phyloP scores from a whole-genome alignment of 768 basidiomycete species.

The Lactarius sp. region DNA sequence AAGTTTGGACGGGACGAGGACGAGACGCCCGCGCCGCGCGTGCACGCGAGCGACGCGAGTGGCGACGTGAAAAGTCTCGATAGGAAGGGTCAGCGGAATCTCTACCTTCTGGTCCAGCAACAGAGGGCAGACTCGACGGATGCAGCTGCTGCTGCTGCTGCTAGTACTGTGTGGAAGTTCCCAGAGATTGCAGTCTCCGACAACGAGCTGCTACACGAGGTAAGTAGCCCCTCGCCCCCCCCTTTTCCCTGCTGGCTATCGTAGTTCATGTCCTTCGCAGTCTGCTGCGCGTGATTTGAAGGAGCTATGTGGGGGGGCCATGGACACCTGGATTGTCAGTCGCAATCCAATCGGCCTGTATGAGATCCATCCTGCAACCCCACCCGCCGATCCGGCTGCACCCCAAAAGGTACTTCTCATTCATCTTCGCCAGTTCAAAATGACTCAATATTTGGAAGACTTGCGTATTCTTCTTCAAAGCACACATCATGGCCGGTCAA shows the following conservation, averaged over 20 bases:
- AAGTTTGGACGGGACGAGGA: constrained; percentile 45
- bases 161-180: constrained; percentile 63
- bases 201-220: constrained; percentile 75
- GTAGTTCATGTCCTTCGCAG: constrained; percentile 35
- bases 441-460: constrained; percentile 40
- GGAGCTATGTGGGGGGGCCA: constrained; percentile 67
- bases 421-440: neutral
- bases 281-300: constrained; percentile 69
- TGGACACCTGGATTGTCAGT: constrained; percentile 95
- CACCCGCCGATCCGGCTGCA: constrained; percentile 25
- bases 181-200: constrained; percentile 61
- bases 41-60: constrained; percentile 53
- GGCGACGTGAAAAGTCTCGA: constrained; percentile 73
- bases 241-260: neutral
- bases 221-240: constrained; percentile 31
- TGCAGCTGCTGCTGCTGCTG: constrained; percentile 38
- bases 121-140: constrained; percentile 31
- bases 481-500: constrained; percentile 88
- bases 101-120: constrained; percentile 75
- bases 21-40: constrained; percentile 57
- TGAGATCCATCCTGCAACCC: constrained; percentile 39
- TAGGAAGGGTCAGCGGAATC: constrained; percentile 74
- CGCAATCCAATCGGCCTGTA: constrained; percentile 81
- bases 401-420: constrained; percentile 21
- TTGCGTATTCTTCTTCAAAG: constrained; percentile 87